Base-by-base conservation (phyloP, 1,139 yeast species). In the Sugiyamaella pinicola region DNA sequence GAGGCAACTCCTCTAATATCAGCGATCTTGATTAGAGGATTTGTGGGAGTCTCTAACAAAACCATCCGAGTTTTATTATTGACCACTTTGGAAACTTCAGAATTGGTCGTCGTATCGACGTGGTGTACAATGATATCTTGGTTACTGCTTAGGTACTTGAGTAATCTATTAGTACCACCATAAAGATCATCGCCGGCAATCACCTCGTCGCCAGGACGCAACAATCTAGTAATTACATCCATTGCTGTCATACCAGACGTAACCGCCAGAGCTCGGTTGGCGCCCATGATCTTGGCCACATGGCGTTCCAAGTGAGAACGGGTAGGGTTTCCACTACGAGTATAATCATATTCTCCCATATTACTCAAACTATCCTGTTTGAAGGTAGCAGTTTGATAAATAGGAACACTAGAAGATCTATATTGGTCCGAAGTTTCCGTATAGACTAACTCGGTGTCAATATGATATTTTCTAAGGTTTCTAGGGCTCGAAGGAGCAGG, bases 311-410 rank as follows among this genome's bases (percentile, higher is more conserved):
- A 74, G 47, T 82, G 81, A 0, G 95, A 82, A 69, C 97, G 78
- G 1, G 97, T 88, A 28, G 97, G 97, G 69, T 90, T 90, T 2
- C 97, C 97, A n/a, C 95, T 85, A 64, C 97, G 77, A 0, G 97
- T 88, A 69, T 90, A 90, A 70, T 90, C 97, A 69, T 86, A 90
- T 64, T 84, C 86, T 4, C 95, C 93, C 86, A 86, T 83, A 62
- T 85, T 83, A 41, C 82, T 72, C 58, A 87, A 74, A 5, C 89
- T 84, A 42, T 79, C 81, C 69, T 88, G 95, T 70, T 89, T 90
- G 74, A 91, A 91, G 9, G 98, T 91, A 13, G 98, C 96, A 1
- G 95, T 82, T 69, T 88, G 96, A 71, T 91, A 91, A 51, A 91
- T 77, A 7, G 98, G 97, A 15, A 95, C 87, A 28, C 86, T 85